Percentiles rank a stretch among this genome's conserved stretches.
phyloP scores from a whole-genome alignment of 2,329 filamentous ascomycete species.

The Ceratocystis harringtonii region DNA sequence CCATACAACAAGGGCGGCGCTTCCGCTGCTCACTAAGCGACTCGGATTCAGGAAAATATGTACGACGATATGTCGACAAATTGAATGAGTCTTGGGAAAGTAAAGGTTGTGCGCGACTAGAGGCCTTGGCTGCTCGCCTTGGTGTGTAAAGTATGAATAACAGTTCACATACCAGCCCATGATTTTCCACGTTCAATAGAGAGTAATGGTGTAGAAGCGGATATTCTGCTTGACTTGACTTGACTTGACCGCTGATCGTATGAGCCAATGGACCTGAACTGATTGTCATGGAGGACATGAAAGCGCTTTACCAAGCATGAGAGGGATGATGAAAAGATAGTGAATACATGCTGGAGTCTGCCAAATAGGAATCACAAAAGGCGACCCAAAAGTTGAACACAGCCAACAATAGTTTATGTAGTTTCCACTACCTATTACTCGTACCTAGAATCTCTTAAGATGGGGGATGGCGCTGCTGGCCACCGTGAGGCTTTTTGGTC shows the following conservation, averaged over 20 bases:
- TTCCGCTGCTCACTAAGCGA: constrained; percentile 29
- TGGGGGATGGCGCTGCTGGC: not conserved
- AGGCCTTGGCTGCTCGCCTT: not conserved
- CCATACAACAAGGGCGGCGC: constrained; percentile 37
- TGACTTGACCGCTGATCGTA: not conserved
- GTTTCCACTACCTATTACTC: not conserved
- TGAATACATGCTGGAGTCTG: not conserved
- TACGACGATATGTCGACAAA: constrained; percentile 6
- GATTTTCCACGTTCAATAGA: not conserved
- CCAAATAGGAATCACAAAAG: not conserved
- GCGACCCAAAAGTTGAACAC: not conserved
- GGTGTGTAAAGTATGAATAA: constrained; percentile 13
- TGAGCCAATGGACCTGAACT: not conserved
- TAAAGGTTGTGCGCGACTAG: not conserved
- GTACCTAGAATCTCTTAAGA: not conserved
- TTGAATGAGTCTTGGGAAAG: not conserved
- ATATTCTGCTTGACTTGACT: too few relatives aligned
- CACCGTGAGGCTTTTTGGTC: not conserved
- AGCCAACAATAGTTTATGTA: too few relatives aligned
- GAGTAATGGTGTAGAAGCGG: not conserved
- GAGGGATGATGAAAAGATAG: not conserved
- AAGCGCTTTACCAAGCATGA: not conserved
- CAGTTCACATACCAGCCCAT: not conserved
- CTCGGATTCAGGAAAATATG: not conserved
- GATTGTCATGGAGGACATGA: not conserved